Conservation (phyloP, 2,329 filamentous ascomycete genomes). For the Dothideomycetidae sp. region DNA sequence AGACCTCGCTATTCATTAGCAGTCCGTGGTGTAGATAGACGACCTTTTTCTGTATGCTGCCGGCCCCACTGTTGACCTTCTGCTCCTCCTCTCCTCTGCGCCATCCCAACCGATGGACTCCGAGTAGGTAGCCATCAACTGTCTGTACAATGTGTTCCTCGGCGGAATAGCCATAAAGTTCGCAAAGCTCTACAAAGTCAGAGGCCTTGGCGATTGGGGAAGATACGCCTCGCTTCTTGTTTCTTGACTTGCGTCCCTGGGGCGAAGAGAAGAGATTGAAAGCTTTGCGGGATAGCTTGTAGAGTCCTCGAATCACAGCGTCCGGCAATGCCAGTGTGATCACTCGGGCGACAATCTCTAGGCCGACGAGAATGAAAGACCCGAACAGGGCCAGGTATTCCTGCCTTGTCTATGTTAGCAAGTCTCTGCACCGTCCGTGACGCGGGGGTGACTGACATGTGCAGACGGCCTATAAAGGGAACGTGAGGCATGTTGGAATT, state of each 20-base stretch:
- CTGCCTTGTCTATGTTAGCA: slow-evolving; percentile 36
- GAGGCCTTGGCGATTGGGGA: slow-evolving; percentile 64
- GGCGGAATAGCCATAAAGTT: slow-evolving; percentile 76
- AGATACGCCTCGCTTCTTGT: slow-evolving; percentile 36
- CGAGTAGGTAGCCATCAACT: slow-evolving; percentile 81
- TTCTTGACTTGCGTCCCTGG: slow-evolving; percentile 51
- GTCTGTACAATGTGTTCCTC: slow-evolving; percentile 96
- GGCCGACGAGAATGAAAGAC: slow-evolving; percentile 67
- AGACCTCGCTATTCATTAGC: slow-evolving; percentile 98
- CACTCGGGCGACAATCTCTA: slow-evolving; percentile 72
- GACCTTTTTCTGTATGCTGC: slow-evolving; percentile 63
- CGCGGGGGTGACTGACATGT: slow-evolving; percentile 22
- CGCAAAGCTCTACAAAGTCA: slow-evolving; percentile 90
- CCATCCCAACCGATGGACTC: slow-evolving; percentile 76
- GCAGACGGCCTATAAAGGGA: slow-evolving; percentile 48
- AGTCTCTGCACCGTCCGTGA: background rate
- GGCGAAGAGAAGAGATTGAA: slow-evolving; percentile 69
- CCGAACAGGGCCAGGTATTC: slow-evolving; percentile 80
- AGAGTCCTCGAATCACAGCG: slow-evolving; percentile 68
- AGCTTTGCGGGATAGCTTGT: slow-evolving; percentile 63
- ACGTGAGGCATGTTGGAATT: slow-evolving; percentile 38
- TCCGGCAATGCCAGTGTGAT: slow-evolving; percentile 77
- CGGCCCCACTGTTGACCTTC: slow-evolving; percentile 57
- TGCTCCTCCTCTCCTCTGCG: slow-evolving; percentile 65
- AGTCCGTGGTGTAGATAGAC: slow-evolving; percentile 91